Percentiles rank a stretch among this genome's conserved stretches.
These are phyloP conservation scores for Tetragonia tetragonoides DNA, from an alignment of 148 eudicot species.

Conservation along the genomic window DNA sequence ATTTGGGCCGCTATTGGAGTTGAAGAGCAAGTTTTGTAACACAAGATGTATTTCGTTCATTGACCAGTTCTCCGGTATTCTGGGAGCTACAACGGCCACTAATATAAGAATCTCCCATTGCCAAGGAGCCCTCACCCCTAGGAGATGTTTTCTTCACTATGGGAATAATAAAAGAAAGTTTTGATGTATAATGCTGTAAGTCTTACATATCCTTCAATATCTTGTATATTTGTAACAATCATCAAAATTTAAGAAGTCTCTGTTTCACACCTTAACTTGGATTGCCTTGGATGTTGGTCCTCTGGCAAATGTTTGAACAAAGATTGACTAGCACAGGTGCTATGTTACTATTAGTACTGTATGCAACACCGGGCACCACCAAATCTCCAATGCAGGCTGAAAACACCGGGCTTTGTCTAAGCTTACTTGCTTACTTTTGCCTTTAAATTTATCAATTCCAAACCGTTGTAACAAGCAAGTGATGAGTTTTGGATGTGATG, in stretches of 20 bases:
- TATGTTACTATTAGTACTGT: not conserved
- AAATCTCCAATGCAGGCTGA: too few species aligned
- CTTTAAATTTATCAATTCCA: too few species aligned
- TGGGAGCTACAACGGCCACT: not conserved
- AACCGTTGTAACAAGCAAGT: too few species aligned
- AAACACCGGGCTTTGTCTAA: too few species aligned
- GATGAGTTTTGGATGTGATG: too few species aligned
- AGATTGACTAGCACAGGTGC: not conserved
- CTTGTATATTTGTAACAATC: not conserved
- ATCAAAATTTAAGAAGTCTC: not conserved
- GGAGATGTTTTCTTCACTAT: not conserved
- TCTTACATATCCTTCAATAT: not conserved
- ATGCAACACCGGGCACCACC: too few species aligned
- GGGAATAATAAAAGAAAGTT: not conserved
- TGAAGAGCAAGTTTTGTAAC: slow-evolving; percentile 11
- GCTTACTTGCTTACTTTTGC: too few species aligned
- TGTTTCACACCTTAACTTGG: not conserved
- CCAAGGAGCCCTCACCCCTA: not conserved
- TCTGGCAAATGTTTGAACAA: not conserved
- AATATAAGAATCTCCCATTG: not conserved
- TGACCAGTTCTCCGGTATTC: not conserved
- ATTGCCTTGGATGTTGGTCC: not conserved
- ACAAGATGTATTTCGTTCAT: slow-evolving; percentile 5
- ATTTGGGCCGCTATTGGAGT: not conserved
- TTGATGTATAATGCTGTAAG: not conserved